phyloP scores from a whole-genome alignment of 73 alveolate species.

The Tetrahymena elliotti region DNA sequence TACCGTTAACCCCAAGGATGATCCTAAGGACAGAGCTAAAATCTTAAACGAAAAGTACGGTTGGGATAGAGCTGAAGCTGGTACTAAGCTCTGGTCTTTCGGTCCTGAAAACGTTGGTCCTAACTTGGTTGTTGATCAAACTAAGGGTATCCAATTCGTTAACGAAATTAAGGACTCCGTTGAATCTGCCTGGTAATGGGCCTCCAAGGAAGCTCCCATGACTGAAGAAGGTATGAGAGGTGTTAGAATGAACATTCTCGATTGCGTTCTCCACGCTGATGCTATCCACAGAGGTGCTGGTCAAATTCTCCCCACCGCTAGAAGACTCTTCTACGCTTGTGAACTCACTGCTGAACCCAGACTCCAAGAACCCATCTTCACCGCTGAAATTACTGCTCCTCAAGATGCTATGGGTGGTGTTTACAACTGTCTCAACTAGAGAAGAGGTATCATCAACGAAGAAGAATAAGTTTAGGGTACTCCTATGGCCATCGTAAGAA shows the following conservation, averaged over 20 bases:
- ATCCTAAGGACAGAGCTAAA: slow-evolving; percentile 86
- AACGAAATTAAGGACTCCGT: slow-evolving; percentile 95
- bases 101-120: slow-evolving; percentile 98
- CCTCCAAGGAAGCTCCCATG: slow-evolving; percentile 95
- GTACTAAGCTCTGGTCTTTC: slow-evolving; percentile 92
- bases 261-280: slow-evolving; percentile 88
- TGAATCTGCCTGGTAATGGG: slow-evolving; percentile 96
- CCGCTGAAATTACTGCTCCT: slow-evolving; percentile 93
- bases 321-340: slow-evolving; percentile 96
- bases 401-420: slow-evolving; percentile 94
- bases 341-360: slow-evolving; percentile 95
- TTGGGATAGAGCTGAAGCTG: slow-evolving; percentile 72
- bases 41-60: slow-evolving; percentile 78
- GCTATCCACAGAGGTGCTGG: slow-evolving; percentile 99
- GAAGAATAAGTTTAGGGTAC: slow-evolving; percentile 95
- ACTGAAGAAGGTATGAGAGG: slow-evolving; percentile 98
- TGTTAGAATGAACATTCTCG: slow-evolving; percentile 89
- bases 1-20: slow-evolving; percentile 66
- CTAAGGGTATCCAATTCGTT: slow-evolving; percentile 91
- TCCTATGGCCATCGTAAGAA: slow-evolving; percentile 77
- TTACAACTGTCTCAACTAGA: slow-evolving; percentile 84
- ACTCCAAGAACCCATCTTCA: slow-evolving; percentile 96
- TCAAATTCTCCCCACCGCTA: slow-evolving; percentile 98
- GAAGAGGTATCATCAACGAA: slow-evolving; percentile 93
- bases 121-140: slow-evolving; percentile 86